These are phyloP conservation scores for Penicillium bovifimosum DNA, from an alignment of 495 filamentous ascomycete species.

Conservation along the genomic window DNA sequence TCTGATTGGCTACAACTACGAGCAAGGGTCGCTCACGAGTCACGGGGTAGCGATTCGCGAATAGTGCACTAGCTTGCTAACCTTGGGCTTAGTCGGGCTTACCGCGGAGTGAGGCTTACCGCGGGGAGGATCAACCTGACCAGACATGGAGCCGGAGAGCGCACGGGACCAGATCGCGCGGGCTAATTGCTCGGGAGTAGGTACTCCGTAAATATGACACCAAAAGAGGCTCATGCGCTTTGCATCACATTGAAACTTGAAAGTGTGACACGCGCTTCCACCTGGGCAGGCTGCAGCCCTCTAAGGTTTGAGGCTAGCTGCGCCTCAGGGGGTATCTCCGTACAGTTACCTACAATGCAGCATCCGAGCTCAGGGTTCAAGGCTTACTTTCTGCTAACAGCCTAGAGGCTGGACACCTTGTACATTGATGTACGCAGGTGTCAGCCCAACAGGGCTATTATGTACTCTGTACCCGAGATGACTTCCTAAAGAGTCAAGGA, in stretches of 20 bases:
- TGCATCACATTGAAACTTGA: not conserved
- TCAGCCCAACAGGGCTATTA: too few relatives aligned
- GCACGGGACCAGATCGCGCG: too few relatives aligned
- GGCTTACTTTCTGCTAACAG: not conserved
- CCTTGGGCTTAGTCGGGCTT: not conserved
- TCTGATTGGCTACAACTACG: slow-evolving; percentile 5
- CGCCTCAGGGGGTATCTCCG: slow-evolving; percentile 1
- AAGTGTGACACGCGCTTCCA: slow-evolving; percentile 9
- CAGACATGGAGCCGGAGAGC: not conserved
- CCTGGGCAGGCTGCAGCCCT: slow-evolving; percentile 38
- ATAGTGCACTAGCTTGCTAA: not conserved
- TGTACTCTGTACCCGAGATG: not conserved
- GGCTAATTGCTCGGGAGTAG: too few relatives aligned
- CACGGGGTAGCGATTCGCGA: not conserved
- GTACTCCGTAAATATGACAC: not conserved
- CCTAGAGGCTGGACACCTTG: too few relatives aligned
- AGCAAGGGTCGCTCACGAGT: slow-evolving; percentile 13
- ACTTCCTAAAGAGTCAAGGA: slow-evolving; percentile 1
- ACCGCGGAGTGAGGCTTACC: slow-evolving; percentile 3
- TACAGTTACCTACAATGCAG: not conserved
- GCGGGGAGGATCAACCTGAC: slow-evolving; percentile 8
- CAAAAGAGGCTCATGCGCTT: not conserved
- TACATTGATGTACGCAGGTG: too few relatives aligned
- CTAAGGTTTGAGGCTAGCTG: slow-evolving; percentile 37
- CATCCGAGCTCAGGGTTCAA: not conserved